Base-by-base conservation (phyloP, 1,284 basidiomycete species). In the Pisolithus thermaeus region DNA sequence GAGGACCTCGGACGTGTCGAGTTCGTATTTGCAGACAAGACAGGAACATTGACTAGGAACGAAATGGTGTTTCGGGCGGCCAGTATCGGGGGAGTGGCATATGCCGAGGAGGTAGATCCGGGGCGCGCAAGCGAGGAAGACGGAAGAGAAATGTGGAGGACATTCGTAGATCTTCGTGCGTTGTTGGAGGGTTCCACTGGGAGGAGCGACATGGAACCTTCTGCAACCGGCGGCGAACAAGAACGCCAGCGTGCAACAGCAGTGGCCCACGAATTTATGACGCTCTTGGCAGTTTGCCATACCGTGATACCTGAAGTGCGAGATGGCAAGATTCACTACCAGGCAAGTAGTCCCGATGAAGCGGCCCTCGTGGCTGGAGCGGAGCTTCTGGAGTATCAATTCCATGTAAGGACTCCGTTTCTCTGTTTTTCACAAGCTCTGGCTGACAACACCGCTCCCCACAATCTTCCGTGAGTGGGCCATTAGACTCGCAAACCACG, bases 1-100 rank as follows among this genome's bases (percentile, higher is more conserved):
- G 97, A 99, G 70, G 97, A 99, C 66, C 84, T 99, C 11, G 97
- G 97, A 0, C 96, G 98, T 70, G 98, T 99, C 58, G 93, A 97
- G 71, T 99, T 96, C 68, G 92, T 99, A 27, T 99, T 99, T 71
- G 94, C 90, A 49, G 97, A 99, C 77, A 99, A 99, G 75, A 99
- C 96, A 0, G 96, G 96, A 4, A 99, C 97, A 0, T 76, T 99
- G 35, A 99, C 96, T 3, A 81, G 92, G 53, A 99, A 99, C 71
- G 91, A 97, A 70, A 99, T 99, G 97, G 94, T 98, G 71, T 99
- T 99, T 70, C 83, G 85, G 25, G 89, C 91, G 67, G 97, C 90
- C 64, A 89, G 84, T 45, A 86, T 99, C 51, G 93, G 81, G 16
- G 97, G 97, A 3, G 80, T 87, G 7, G 87, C 87, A 23, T 99